Evolutionary conservation across 1,284 basidiomycete species (phyloP).

Genomic region (Dichomitus squalens): DNA sequence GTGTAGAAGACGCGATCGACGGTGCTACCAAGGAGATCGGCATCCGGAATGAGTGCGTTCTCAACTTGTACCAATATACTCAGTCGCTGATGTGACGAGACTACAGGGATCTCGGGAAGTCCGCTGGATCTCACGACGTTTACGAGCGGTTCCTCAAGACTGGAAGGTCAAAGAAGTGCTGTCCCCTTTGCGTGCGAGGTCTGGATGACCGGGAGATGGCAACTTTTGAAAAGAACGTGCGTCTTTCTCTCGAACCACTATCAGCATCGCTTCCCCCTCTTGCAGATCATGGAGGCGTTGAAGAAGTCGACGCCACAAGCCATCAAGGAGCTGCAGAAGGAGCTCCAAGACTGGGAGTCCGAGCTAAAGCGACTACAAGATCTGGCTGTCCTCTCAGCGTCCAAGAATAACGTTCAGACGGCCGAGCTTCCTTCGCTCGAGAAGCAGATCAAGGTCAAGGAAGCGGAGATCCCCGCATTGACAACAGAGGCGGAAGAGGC

Average conservation of each 20-base stretch:
- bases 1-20: slow-evolving; percentile 59
- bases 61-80: neutral
- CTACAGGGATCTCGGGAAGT: slow-evolving; percentile 31
- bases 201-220: slow-evolving; percentile 65
- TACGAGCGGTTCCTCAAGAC: slow-evolving; percentile 65
- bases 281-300: slow-evolving; percentile 58
- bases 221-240: slow-evolving; percentile 70
- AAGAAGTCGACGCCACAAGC: slow-evolving; percentile 47
- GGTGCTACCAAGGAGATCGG: slow-evolving; percentile 58
- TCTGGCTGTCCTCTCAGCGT: slow-evolving; percentile 56
- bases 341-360: slow-evolving; percentile 62
- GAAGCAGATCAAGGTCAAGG: slow-evolving; percentile 60
- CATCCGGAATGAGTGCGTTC: slow-evolving; percentile 54
- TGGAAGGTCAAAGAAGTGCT: slow-evolving; percentile 69
- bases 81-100: neutral
- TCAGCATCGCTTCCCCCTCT: neutral
- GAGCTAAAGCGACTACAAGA: slow-evolving; percentile 62
- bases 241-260: slow-evolving; percentile 23
- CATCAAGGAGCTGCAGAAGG: slow-evolving; percentile 43
- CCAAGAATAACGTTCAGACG: slow-evolving; percentile 54
- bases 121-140: slow-evolving; percentile 50
- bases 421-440: slow-evolving; percentile 72
- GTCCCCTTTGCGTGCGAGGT: slow-evolving; percentile 76
- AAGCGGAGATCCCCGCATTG: slow-evolving; percentile 53
- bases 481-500: slow-evolving; percentile 63